These are phyloP conservation scores for Geoglossum glabrum DNA, from an alignment of 495 filamentous ascomycete genomes.

Conservation along the genomic window DNA sequence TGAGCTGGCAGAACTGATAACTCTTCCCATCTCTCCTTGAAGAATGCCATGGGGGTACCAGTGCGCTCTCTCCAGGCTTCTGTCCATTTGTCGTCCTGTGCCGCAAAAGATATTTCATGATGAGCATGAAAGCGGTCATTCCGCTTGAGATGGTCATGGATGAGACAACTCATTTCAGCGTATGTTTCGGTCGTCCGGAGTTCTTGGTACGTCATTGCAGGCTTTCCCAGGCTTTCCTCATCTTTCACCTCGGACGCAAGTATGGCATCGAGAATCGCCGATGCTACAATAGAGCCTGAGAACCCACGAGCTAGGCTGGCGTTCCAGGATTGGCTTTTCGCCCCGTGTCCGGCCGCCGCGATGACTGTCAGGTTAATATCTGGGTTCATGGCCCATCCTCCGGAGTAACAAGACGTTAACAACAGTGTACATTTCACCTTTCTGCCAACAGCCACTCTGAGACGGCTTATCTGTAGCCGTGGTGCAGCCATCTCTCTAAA, in stretches of 20 bases:
- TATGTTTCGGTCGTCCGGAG: conserved; percentile 7
- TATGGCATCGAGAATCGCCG: conserved; percentile 10
- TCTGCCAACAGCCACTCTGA: conserved; percentile 5
- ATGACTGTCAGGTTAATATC: conserved; percentile 10
- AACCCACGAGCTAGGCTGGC: conserved; percentile 2
- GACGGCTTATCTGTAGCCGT: conserved; percentile 1
- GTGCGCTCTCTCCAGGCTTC: conserved; percentile 10
- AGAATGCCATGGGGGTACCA: conserved; percentile 10
- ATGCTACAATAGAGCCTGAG: conserved; percentile 9
- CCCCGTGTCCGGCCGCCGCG: conserved; percentile 10
- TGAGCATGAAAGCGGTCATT: conserved; percentile 7
- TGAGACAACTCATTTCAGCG: conserved; percentile 1
- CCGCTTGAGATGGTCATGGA: conserved; percentile 10
- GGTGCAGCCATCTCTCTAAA: not conserved
- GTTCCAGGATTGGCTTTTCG: conserved; percentile 11
- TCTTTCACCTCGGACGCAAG: conserved; percentile 2
- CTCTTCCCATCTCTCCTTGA: conserved; percentile 1
- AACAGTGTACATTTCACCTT: conserved; percentile 11
- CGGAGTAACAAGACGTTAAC: conserved; percentile 14
- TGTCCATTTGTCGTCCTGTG: conserved; percentile 14
- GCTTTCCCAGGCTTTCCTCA: conserved; percentile 4
- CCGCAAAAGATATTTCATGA: conserved; percentile 12
- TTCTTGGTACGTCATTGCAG: conserved; percentile 7
- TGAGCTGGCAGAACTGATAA: conserved; percentile 1
- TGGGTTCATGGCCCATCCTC: conserved; percentile 14